These are phyloP conservation scores for Hirschfeldia incana DNA, from an alignment of 345 rosid species.

Conservation along the genomic window DNA sequence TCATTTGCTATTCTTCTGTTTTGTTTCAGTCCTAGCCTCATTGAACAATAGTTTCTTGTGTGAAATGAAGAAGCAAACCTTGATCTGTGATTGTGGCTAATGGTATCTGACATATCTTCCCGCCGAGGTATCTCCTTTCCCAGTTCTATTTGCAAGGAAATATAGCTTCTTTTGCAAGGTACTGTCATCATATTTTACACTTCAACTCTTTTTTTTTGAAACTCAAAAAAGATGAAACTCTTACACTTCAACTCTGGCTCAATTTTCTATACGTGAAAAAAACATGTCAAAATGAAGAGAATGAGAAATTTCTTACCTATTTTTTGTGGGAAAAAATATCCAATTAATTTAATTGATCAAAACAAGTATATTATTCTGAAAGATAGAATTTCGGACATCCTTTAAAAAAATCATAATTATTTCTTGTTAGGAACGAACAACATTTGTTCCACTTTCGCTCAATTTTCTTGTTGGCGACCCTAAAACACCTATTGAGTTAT, in stretches of 20 bases:
- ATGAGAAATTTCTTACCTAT: not conserved
- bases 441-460: not conserved
- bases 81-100: slow-evolving; percentile 2
- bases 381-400: not conserved
- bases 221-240: no score
- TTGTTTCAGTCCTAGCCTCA: not conserved
- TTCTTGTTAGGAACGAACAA: not conserved
- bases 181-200: slow-evolving; percentile 25
- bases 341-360: not conserved
- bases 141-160: slow-evolving; percentile 23
- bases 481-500: not conserved
- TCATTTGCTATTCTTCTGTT: not conserved
- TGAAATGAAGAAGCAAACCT: slow-evolving; percentile 19
- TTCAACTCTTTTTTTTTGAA: no score
- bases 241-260: slow-evolving; percentile 32
- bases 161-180: slow-evolving; percentile 19
- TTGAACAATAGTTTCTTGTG: not conserved
- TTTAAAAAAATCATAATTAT: no score
- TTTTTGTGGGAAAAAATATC: not conserved
- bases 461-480: not conserved
- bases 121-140: slow-evolving; percentile 68
- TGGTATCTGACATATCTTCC: not conserved
- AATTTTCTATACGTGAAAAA: slow-evolving; percentile 28
- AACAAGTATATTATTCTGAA: no score
- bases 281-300: not conserved